phyloP scores from a whole-genome alignment of 2,329 filamentous ascomycete species.

The Metarhizium humberi region DNA sequence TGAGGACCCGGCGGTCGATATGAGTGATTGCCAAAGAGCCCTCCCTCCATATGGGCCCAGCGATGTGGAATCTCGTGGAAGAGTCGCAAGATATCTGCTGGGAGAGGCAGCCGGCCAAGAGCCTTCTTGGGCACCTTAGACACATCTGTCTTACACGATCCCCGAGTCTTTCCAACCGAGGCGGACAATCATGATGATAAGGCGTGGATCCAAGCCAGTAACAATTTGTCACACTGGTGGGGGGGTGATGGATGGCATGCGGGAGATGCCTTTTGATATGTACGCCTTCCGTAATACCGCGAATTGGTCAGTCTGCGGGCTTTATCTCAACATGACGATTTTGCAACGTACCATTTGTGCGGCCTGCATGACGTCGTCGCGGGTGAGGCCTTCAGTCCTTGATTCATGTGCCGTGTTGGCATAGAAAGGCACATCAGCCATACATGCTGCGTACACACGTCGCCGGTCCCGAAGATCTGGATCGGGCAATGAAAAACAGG shows the following conservation, averaged over 20 bases:
- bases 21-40: background rate
- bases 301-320: background rate
- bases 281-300: background rate
- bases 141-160: background rate
- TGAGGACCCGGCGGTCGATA: background rate
- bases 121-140: background rate
- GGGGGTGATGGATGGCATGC: background rate
- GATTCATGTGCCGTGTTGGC: background rate
- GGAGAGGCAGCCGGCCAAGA: background rate
- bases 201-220: background rate
- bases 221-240: background rate
- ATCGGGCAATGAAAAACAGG: constrained; percentile 1
- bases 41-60: background rate
- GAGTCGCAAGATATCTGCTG: background rate
- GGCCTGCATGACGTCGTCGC: background rate
- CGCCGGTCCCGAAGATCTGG: constrained; percentile 5
- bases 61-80: background rate
- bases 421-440: background rate
- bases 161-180: background rate
- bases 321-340: background rate
- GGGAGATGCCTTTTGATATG: background rate
- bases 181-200: background rate
- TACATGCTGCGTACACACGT: background rate
- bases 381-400: background rate
- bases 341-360: background rate